Evolutionary conservation across 2,329 filamentous ascomycete genomes (phyloP).

Genomic region (Chaetomium sp.): DNA sequence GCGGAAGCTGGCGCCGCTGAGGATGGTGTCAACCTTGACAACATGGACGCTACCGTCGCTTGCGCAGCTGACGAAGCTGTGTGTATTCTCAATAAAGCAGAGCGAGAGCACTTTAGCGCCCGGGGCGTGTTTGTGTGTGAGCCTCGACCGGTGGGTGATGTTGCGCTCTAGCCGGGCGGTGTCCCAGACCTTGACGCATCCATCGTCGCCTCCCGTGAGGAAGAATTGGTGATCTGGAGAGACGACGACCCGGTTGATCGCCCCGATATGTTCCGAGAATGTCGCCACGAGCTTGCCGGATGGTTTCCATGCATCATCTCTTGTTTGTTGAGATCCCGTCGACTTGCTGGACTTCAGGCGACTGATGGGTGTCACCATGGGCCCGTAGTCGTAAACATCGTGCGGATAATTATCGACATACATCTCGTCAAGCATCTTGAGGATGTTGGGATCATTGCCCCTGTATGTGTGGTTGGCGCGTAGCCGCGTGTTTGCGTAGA

Average conservation of each 20-base stretch:
- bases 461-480: constrained; percentile 78
- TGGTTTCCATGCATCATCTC: constrained; percentile 74
- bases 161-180: constrained; percentile 87
- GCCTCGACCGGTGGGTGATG: constrained; percentile 80
- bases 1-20: constrained; percentile 57
- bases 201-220: constrained; percentile 89
- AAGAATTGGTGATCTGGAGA: constrained; percentile 95
- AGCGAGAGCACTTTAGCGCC: constrained; percentile 76
- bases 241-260: constrained; percentile 78
- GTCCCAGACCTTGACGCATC: constrained; percentile 91
- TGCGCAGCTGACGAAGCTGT: constrained; percentile 89
- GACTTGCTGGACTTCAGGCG: constrained; percentile 54
- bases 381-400: constrained; percentile 73
- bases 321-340: constrained; percentile 52
- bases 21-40: constrained; percentile 69
- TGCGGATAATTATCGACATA: constrained; percentile 73
- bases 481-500: constrained; percentile 49
- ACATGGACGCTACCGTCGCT: constrained; percentile 89
- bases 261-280: constrained; percentile 82
- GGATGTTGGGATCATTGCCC: constrained; percentile 71
- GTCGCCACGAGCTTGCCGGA: constrained; percentile 82
- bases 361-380: constrained; percentile 71
- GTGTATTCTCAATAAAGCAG: constrained; percentile 90
- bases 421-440: constrained; percentile 79
- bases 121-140: constrained; percentile 75